A percentile compares a stretch with the other conserved stretches of the same genome.
Evolutionary conservation across 2,329 filamentous ascomycete species (phyloP).

Genomic region (Didymella lethalis): DNA sequence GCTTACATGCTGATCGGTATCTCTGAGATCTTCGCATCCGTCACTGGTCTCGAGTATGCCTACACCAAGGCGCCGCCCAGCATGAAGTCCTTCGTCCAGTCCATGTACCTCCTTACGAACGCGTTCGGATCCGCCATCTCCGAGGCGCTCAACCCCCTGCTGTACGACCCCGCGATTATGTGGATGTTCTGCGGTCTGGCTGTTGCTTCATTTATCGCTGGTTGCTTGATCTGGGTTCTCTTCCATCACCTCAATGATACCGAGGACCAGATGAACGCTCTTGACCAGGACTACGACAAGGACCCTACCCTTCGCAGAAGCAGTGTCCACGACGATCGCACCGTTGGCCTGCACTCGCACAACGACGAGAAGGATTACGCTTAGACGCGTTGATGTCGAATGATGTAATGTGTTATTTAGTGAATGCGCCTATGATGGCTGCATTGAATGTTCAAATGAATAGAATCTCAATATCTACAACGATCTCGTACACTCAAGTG

Average conservation of each 20-base stretch:
- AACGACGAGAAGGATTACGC: slow-evolving; percentile 17
- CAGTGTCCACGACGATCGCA: slow-evolving; percentile 28
- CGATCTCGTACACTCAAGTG: neutral
- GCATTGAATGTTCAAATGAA: slow-evolving; percentile 18
- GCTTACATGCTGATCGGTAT: slow-evolving; percentile 59
- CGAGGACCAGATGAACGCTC: slow-evolving; percentile 49
- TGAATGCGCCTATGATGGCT: slow-evolving; percentile 7
- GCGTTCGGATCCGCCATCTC: slow-evolving; percentile 68
- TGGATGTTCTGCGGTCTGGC: slow-evolving; percentile 64
- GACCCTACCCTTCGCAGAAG: slow-evolving; percentile 40
- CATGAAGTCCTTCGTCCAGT: slow-evolving; percentile 59
- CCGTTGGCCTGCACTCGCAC: slow-evolving; percentile 12
- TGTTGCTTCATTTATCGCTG: slow-evolving; percentile 41
- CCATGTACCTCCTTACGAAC: slow-evolving; percentile 68
- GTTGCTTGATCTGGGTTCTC: slow-evolving; percentile 47
- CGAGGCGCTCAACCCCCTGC: slow-evolving; percentile 68
- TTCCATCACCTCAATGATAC: slow-evolving; percentile 50
- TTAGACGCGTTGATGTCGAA: slow-evolving; percentile 7
- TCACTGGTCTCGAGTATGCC: slow-evolving; percentile 58
- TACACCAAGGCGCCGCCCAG: slow-evolving; percentile 58
- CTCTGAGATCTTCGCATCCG: slow-evolving; percentile 58
- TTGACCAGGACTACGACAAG: slow-evolving; percentile 46
- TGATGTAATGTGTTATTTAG: slow-evolving; percentile 23
- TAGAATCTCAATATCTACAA: slow-evolving; percentile 2
- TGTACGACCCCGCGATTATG: slow-evolving; percentile 70